phyloP scores from a whole-genome alignment of 306 rosid genomes.

The Ormosia emarginata region DNA sequence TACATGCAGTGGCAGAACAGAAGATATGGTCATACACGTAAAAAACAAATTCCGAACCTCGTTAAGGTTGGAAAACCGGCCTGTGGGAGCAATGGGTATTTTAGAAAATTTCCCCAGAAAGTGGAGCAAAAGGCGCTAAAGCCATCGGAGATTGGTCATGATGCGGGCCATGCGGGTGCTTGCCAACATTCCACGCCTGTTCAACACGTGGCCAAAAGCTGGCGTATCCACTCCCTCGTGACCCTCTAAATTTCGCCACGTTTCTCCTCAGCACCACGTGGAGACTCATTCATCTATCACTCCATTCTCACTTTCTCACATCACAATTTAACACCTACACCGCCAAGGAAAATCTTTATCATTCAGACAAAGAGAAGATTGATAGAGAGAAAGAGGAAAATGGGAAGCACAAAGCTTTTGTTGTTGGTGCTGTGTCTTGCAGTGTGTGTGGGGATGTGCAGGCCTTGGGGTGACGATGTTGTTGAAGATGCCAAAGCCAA shows the following conservation, averaged over 20 bases:
- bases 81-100: too few species aligned
- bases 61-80: neutral
- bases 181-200: neutral
- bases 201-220: slow-evolving; percentile 45
- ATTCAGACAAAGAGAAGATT: neutral
- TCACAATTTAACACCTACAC: neutral
- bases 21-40: neutral
- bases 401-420: slow-evolving; percentile 27
- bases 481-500: slow-evolving; percentile 10
- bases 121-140: slow-evolving; percentile 16
- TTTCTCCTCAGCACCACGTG: slow-evolving; percentile 41
- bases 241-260: slow-evolving; percentile 41
- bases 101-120: too few species aligned
- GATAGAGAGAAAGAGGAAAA: neutral
- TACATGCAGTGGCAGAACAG: too few species aligned
- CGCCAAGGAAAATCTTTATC: neutral
- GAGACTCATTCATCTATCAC: slow-evolving; percentile 1
- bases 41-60: neutral
- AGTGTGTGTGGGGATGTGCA: slow-evolving; percentile 25
- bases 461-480: slow-evolving; percentile 20
- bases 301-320: neutral
- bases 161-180: slow-evolving; percentile 13
- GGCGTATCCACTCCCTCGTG: neutral
- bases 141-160: neutral
- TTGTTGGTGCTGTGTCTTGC: slow-evolving; percentile 22